Evolutionary conservation across 2,329 filamentous ascomycete genomes (phyloP).

Genomic region (Alternaria conjuncta): DNA sequence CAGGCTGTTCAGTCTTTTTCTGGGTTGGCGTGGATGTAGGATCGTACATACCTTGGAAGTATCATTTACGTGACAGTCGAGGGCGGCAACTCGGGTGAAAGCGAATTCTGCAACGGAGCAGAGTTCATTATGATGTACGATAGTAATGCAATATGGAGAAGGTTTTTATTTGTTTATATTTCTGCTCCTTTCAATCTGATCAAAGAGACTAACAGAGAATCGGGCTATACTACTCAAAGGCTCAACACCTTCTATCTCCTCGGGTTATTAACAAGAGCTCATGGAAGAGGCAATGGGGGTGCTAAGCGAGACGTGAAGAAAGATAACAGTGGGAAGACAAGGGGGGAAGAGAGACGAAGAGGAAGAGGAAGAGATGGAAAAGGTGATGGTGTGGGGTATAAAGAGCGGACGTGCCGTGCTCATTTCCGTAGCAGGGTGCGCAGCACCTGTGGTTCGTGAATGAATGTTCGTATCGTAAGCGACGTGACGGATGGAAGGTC

Average conservation of each 20-base stretch:
- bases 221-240: neutral
- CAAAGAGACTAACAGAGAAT: neutral
- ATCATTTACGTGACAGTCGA: too few species aligned
- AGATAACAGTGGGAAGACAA: neutral
- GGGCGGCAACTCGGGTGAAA: too few species aligned
- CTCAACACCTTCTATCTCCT: neutral
- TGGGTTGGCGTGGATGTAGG: neutral
- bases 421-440: conserved; percentile 11
- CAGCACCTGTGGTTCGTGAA: conserved; percentile 12
- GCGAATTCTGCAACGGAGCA: too few species aligned
- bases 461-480: conserved; percentile 14
- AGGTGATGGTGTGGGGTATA: conserved; percentile 2
- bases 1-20: too few species aligned
- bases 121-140: too few species aligned
- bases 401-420: conserved; percentile 12
- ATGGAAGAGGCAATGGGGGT: neutral
- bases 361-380: neutral
- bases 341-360: neutral
- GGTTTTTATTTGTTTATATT: neutral
- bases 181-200: neutral
- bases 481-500: conserved; percentile 3
- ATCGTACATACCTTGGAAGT: neutral
- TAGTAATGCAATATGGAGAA: neutral
- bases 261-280: conserved; percentile 1
- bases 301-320: conserved; percentile 6